phyloP scores from a whole-genome alignment of 371 early-diverging fungal genomes.

The Mortierella sp. region DNA sequence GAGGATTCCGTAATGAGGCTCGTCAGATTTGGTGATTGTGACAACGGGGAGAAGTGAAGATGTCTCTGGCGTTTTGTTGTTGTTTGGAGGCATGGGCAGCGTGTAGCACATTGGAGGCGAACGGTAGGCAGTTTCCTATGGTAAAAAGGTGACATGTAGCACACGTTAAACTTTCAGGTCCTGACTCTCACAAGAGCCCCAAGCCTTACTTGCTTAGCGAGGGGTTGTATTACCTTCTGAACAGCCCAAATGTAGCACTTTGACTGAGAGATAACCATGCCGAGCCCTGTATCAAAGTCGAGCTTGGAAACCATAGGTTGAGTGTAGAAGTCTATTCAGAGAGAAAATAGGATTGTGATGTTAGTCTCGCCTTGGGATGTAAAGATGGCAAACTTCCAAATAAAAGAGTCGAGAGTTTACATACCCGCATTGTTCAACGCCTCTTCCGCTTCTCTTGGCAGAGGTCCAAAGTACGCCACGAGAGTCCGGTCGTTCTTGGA shows the following conservation, averaged over 20 bases:
- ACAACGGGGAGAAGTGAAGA: constrained; percentile 38
- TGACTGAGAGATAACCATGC: constrained; percentile 37
- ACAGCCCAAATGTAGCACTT: constrained; percentile 55
- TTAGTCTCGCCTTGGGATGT: background rate
- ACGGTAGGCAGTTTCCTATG: constrained; percentile 37
- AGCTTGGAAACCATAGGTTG: constrained; percentile 45
- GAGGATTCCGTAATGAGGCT: constrained; percentile 32
- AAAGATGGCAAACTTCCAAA: background rate
- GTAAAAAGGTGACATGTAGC: background rate
- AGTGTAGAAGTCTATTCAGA: constrained; percentile 39
- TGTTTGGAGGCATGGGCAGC: constrained; percentile 52
- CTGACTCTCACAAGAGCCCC: background rate
- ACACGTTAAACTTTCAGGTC: background rate
- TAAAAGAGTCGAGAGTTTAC: background rate
- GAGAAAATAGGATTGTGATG: background rate
- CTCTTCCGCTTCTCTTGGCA: constrained; percentile 47
- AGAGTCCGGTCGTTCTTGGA: constrained; percentile 43
- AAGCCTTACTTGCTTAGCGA: background rate
- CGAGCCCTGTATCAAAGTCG: constrained; percentile 45
- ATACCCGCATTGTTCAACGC: constrained; percentile 42
- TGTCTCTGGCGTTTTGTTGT: constrained; percentile 19
- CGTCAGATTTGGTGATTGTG: constrained; percentile 46
- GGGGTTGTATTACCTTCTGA: constrained; percentile 28
- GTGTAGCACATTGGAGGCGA: constrained; percentile 49
- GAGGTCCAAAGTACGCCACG: constrained; percentile 51